phyloP scores from a whole-genome alignment of 2,329 filamentous ascomycete species.

The Teratosphaeria destructans region DNA sequence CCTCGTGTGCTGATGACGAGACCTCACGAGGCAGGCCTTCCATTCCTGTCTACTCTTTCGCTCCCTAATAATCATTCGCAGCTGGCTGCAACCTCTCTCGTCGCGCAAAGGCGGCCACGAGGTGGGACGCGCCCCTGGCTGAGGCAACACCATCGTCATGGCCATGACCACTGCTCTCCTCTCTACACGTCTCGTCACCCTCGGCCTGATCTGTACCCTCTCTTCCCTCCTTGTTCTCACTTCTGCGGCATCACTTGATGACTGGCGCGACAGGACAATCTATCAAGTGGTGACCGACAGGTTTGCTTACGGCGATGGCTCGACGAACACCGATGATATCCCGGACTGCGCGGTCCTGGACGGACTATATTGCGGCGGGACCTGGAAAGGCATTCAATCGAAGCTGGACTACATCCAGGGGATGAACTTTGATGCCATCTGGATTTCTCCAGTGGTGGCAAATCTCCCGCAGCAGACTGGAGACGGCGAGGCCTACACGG shows the following conservation, averaged over 20 bases:
- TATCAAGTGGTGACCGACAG: slow-evolving; percentile 33
- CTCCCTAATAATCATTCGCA: background rate
- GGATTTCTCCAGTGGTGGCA: slow-evolving; percentile 39
- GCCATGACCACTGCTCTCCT: background rate
- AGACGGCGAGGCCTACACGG: slow-evolving; percentile 40
- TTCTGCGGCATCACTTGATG: slow-evolving; percentile 23
- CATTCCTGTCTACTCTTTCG: background rate
- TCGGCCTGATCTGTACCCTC: background rate
- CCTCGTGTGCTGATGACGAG: background rate
- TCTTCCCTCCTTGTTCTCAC: slow-evolving; percentile 1
- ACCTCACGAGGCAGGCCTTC: background rate
- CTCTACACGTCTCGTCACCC: background rate
- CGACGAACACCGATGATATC: slow-evolving; percentile 8
- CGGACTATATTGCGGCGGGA: slow-evolving; percentile 27
- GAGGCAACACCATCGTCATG: background rate
- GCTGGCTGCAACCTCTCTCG: background rate
- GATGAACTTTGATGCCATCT: slow-evolving; percentile 35
- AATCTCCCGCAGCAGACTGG: slow-evolving; percentile 32
- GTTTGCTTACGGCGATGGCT: slow-evolving; percentile 20
- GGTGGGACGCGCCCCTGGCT: background rate
- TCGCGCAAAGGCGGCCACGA: background rate
- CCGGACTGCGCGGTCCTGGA: slow-evolving; percentile 16
- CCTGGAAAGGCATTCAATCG: slow-evolving; percentile 33
- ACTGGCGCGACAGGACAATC: slow-evolving; percentile 29
- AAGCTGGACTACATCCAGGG: slow-evolving; percentile 34